Evolutionary conservation across 306 rosid genomes (phyloP), one percentile per base, ranked within the genome.

Genomic region (Quercus glauca): DNA sequence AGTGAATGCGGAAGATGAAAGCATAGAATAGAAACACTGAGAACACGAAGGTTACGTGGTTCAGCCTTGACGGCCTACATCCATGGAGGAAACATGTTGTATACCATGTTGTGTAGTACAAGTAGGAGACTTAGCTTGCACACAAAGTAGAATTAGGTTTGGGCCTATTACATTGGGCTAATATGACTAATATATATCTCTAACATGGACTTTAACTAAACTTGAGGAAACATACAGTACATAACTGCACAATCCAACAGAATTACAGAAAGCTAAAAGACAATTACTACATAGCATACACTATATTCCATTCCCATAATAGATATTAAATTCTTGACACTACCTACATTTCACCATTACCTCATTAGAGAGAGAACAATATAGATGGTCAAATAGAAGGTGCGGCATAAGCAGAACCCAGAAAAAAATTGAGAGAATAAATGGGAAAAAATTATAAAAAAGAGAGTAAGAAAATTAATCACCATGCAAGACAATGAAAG

Each of bases 401-500:
- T 19, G 26, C 1, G 37, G 49, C 71, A 35, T 9, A 1, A 49
- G 1, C 31, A 35, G 14, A 68, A 19, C 9, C 79, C 61, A 49
- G 19, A 64, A 74, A 52, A 71, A 31, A 71, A 31, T 19, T 67
- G 14, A 74, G 57, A 64, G 57, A 86, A 31, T 20, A 49, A 37
- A 7, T 6, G 67, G 17, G 26, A 55, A 55, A 31, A 52, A 64
- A 43, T 18, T 26, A 31, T 28, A 20, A 25, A 18, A 18, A 28
- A 70, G 17, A 28, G 35, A 19, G 55, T 33, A 15, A 43, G 25
- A 75, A 69, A 8, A 53, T 41, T 41, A 41, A 21, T 73, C 72
- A 90, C 92, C 94, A 43, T 83, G 94, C n/a, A 90, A 76, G 71
- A 90, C 91, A 23, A 88, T 43, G 83, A 90, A 90, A 43, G 94